Evolutionary conservation across 2,329 filamentous ascomycete genomes (phyloP), one percentile per base, ranked within the genome.

Genomic region (Fusarium humuli): DNA sequence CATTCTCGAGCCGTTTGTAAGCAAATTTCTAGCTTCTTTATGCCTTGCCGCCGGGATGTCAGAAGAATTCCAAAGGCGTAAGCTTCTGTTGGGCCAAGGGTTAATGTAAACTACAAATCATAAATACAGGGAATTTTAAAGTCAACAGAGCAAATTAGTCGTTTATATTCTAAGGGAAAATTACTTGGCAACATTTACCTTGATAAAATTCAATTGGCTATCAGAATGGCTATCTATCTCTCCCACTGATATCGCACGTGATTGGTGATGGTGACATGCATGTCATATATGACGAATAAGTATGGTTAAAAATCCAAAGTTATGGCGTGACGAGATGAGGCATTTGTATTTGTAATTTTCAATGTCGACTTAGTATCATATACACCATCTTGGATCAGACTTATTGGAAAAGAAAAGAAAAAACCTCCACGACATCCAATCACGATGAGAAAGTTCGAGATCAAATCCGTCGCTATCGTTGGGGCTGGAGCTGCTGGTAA

Each of bases 401-500:
- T 3, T 2, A 23, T 18, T 9, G 5, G 20, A 10, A 1, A 22
- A 9, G 30, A 18, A 0, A 6, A 14, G 0, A 14, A 0, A 3
- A 37, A 10, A 18, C 32, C 7, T 16, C n/a, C 10, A 18, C 1
- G 2, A 23, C 1, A 23, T 23, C 3, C 7, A 34, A 32, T 23
- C 5, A 46, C 7, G 1, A 69, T 68, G 65, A 25, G 27, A 30
- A 54, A 53, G 5, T 13, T 27, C 5, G 40, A 53, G 6, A 68
- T 74, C 7, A 74, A 65, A 18, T 74, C 72, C 7, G 61, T 74
- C 2, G 72, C 72, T 0, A 50, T 74, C 7, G 60, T 74, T 18
- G 72, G 72, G 34, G 72, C 72, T 16, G 72, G 72, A 12, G 72
- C 72, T 29, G 58, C 70, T 14, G 72, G 72, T 74, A 68, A 22